Conservation (phyloP, 176 grass and related monocot genomes). For the Avena sativa region DNA sequence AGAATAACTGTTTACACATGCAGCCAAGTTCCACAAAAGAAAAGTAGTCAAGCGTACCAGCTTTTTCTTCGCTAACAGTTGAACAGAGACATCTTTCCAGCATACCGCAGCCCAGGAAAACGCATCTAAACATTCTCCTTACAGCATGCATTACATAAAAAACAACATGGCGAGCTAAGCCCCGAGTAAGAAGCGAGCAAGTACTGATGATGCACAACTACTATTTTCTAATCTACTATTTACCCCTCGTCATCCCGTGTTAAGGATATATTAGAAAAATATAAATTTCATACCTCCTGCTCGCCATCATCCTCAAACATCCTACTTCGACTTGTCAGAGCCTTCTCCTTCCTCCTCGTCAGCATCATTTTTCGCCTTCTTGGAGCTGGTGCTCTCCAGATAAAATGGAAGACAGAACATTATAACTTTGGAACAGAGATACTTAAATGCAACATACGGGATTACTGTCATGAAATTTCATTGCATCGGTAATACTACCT, state of each 20-base stretch:
- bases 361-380: conserved; percentile 62
- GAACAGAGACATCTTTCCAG: conserved; percentile 37
- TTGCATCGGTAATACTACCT: conserved; percentile 40
- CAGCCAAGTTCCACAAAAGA: not conserved
- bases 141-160: conserved; percentile 48
- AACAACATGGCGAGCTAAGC: conserved; percentile 44
- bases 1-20: conserved; percentile 39
- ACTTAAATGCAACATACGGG: not conserved
- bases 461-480: not conserved
- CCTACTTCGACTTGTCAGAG: conserved; percentile 91
- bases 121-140: conserved; percentile 45
- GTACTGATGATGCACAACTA: conserved; percentile 39
- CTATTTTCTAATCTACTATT: conserved; percentile 53
- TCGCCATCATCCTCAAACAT: conserved; percentile 77
- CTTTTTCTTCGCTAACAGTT: conserved; percentile 39
- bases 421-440: conserved; percentile 28
- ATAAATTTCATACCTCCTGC: conserved; percentile 49
- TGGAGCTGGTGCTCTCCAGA: conserved; percentile 59
- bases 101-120: conserved; percentile 31
- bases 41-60: conserved; percentile 38
- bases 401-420: conserved; percentile 8
- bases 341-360: conserved; percentile 62
- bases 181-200: conserved; percentile 47
- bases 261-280: conserved; percentile 41
- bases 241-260: conserved; percentile 69